Evolutionary conservation across 2,329 filamentous ascomycete genomes (phyloP).

Genomic region (Fusarium sp.): DNA sequence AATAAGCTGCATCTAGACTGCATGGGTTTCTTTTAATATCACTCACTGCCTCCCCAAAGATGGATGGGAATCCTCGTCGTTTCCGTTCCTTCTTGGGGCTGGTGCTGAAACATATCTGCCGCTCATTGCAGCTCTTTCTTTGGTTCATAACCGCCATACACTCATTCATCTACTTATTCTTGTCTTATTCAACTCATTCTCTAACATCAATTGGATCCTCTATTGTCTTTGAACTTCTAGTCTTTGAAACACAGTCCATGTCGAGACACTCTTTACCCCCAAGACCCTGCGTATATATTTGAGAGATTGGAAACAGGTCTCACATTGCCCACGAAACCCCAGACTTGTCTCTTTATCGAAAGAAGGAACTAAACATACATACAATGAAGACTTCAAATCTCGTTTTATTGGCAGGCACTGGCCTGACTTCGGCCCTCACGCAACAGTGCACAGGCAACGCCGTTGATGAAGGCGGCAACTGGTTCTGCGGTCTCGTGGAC

Average conservation of each 20-base stretch:
- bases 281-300: not conserved
- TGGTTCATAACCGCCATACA: slow-evolving; percentile 27
- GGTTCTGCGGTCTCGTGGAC: slow-evolving; percentile 70
- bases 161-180: slow-evolving; percentile 36
- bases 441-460: slow-evolving; percentile 50
- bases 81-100: slow-evolving; percentile 31
- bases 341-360: not conserved
- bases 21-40: slow-evolving; percentile 32
- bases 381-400: slow-evolving; percentile 48
- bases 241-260: slow-evolving; percentile 27
- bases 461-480: slow-evolving; percentile 63
- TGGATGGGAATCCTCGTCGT: slow-evolving; percentile 8
- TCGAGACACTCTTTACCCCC: slow-evolving; percentile 9
- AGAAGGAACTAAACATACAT: not conserved
- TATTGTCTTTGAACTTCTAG: slow-evolving; percentile 17
- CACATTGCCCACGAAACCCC: not conserved
- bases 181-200: slow-evolving; percentile 19
- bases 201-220: slow-evolving; percentile 30
- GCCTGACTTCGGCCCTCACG: slow-evolving; percentile 45
- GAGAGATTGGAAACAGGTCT: slow-evolving; percentile 8
- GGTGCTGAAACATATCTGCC: slow-evolving; percentile 32
- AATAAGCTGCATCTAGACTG: slow-evolving; percentile 11
- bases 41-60: slow-evolving; percentile 15
- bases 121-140: slow-evolving; percentile 17
- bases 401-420: slow-evolving; percentile 43